Base-by-base conservation (phyloP, 169 alveolate species). In the Plasmodium berghei region DNA sequence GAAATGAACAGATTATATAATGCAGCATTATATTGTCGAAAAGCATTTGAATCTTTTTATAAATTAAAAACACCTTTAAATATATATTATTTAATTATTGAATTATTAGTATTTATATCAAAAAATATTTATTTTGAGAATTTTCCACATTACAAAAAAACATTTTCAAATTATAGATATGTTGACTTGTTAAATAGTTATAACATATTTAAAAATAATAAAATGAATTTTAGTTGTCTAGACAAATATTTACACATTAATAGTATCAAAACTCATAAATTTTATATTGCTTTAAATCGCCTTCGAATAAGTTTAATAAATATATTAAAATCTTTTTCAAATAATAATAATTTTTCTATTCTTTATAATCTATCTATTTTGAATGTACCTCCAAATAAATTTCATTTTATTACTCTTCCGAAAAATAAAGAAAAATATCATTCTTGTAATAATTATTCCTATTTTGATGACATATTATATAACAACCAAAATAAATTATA, bases 101-200 rank as follows among this genome's bases (percentile, higher is more conserved):
- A 77, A 42, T 77, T 77, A 22, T 64, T 77, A 77, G 5, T 77
- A 22, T 77, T 77, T 69, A 77, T 77, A 48, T 77, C 89, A 1
- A 77, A 77, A 64, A 77, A 77, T 77, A 77, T 77, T 14, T 77
- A 63, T 77, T 77, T 77, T 34, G 89, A 77, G 66, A 77, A 63
- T 28, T 77, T 77, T 16, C 89, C 89, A 2, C 89, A 77, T 64
- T 77, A 75, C 63, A 77, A 77, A 46, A 75, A 77, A 64, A 70
- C 77, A 2, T 77, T 77, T 77, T 77, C 89, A 6, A 77, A 62
- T 52, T 62, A 58, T 70, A 34, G 62, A 63, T 52, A 58, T 77
- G 58, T 77, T 5, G 89, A 77, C 49, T 48, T 77, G 8, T 63
- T 77, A 55, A 77, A 77, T 63, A 77, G 58, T 77, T 77, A 77